Percentiles rank a stretch among this genome's conserved stretches.
phyloP scores from a whole-genome alignment of 1,284 basidiomycete species.

The Afroboletus lepidellus region DNA sequence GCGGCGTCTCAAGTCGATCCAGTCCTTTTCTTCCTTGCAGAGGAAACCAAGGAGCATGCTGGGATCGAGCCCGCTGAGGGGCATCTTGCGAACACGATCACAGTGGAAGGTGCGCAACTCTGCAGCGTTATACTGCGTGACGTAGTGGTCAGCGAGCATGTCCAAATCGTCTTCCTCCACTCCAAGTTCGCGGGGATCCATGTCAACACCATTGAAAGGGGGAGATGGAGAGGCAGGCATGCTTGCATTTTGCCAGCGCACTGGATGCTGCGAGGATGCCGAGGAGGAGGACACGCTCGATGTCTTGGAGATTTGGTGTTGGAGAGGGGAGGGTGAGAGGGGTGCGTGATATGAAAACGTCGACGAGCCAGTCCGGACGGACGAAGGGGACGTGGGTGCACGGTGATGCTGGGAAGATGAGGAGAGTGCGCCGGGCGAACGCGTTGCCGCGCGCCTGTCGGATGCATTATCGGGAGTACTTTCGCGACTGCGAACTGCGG shows the following conservation, averaged over 20 bases:
- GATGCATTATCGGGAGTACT: conserved; percentile 30
- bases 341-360: conserved; percentile 58
- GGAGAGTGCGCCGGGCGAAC: conserved; percentile 21
- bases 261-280: conserved; percentile 23
- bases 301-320: conserved; percentile 55
- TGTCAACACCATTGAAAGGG: conserved; percentile 33
- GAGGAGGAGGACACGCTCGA: conserved; percentile 34
- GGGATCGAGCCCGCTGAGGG: conserved; percentile 86
- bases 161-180: conserved; percentile 40
- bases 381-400: conserved; percentile 54
- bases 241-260: conserved; percentile 32
- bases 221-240: conserved; percentile 21
- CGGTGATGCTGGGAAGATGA: conserved; percentile 32
- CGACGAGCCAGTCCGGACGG: conserved; percentile 52
- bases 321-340: conserved; percentile 56
- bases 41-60: conserved; percentile 97
- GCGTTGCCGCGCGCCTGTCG: conserved; percentile 25
- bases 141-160: conserved; percentile 55
- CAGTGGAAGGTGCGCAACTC: conserved; percentile 92
- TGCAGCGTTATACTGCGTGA: conserved; percentile 56
- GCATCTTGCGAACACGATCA: conserved; percentile 92
- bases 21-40: conserved; percentile 78
- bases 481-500: conserved; percentile 25
- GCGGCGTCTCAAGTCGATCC: conserved; percentile 77
- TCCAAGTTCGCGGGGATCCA: conserved; percentile 40